These are phyloP conservation scores for Jackrogersella multiformis DNA, from an alignment of 495 filamentous ascomycete genomes.

Conservation along the genomic window DNA sequence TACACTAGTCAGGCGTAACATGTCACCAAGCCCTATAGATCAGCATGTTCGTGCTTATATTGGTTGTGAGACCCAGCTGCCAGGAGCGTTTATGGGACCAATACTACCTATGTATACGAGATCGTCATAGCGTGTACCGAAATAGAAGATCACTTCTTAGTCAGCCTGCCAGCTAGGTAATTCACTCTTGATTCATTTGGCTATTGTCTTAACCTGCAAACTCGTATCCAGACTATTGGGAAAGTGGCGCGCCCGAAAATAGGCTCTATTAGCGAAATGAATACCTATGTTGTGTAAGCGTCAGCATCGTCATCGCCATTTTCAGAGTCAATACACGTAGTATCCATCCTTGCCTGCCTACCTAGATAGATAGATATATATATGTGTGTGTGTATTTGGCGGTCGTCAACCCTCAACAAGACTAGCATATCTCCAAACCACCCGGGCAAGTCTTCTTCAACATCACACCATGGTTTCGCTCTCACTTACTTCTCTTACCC, in stretches of 20 bases:
- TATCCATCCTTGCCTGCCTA: not conserved
- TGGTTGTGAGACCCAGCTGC: constrained; percentile 19
- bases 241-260: not conserved
- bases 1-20: too few species aligned
- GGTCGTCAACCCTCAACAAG: not conserved
- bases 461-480: constrained; percentile 17
- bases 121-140: constrained; percentile 15
- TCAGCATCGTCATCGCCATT: constrained; percentile 2
- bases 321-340: too few species aligned
- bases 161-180: too few species aligned
- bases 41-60: not conserved
- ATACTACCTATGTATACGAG: not conserved
- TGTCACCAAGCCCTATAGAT: too few species aligned
- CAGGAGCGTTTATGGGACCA: constrained; percentile 1
- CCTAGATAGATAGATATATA: not conserved
- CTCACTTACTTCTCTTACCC: constrained; percentile 13
- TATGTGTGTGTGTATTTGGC: not conserved
- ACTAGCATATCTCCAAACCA: not conserved
- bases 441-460: not conserved
- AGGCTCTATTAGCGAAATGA: too few species aligned
- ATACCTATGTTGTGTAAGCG: not conserved
- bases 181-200: not conserved
- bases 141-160: constrained; percentile 20
- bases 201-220: not conserved
- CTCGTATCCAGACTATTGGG: not conserved